Conservation (phyloP, 108 stramenopile genomes). For the Conticribra guillardii region DNA sequence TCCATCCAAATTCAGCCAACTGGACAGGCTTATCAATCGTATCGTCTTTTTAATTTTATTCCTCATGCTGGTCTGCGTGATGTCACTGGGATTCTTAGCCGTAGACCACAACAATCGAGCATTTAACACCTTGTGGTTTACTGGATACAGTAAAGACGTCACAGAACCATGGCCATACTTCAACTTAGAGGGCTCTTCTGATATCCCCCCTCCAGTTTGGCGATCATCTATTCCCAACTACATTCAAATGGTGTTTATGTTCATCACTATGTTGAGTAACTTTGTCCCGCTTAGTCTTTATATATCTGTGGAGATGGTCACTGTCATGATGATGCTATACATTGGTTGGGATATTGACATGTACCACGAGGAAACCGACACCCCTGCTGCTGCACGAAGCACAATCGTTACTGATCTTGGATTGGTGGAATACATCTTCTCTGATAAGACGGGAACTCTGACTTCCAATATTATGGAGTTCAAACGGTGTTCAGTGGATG, state of each 20-base stretch:
- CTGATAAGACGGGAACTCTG: conserved; percentile 96
- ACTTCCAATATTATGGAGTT: conserved; percentile 99
- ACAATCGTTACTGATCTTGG: conserved; percentile 93
- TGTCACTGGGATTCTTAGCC: conserved; percentile 48
- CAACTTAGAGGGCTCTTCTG: conserved; percentile 26
- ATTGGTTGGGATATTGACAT: conserved; percentile 86
- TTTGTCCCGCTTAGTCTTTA: conserved; percentile 94
- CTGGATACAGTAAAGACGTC: conserved; percentile 59
- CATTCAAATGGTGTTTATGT: conserved; percentile 76
- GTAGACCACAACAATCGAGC: conserved; percentile 31
- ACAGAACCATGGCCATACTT: conserved; percentile 80
- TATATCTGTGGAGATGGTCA: conserved; percentile 84
- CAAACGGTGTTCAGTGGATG: conserved; percentile 93
- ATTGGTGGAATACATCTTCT: conserved; percentile 94
- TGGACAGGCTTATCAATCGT: conserved; percentile 85
- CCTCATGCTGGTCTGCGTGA: conserved; percentile 76
- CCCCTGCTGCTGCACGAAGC: conserved; percentile 83
- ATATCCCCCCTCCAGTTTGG: conserved; percentile 62
- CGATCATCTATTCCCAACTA: conserved; percentile 53
- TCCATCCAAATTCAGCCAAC: conserved; percentile 91
- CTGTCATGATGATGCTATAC: conserved; percentile 74
- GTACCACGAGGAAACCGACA: conserved; percentile 91
- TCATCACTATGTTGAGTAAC: conserved; percentile 83
- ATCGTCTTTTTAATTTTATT: conserved; percentile 84
- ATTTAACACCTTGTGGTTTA: conserved; percentile 69